Conservation (phyloP, 805 yeast genomes). For the Kuraishia hungarica region DNA sequence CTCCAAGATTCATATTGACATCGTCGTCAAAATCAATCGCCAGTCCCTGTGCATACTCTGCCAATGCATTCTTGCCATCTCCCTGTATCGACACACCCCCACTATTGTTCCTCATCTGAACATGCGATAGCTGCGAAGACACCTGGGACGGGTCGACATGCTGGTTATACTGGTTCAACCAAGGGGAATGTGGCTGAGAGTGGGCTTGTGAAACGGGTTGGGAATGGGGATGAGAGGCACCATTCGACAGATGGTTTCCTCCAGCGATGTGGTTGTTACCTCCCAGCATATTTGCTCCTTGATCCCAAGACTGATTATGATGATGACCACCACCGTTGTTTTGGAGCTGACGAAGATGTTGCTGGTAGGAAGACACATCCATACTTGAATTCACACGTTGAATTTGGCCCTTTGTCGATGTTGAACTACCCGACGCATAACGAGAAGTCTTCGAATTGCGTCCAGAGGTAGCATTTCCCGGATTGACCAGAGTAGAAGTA, state of each 20-base stretch:
- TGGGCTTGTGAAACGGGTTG: background rate
- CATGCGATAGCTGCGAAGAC: background rate
- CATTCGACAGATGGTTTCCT: background rate
- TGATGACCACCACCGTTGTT: background rate
- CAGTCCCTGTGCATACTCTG: constrained; percentile 9
- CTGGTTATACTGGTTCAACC: background rate
- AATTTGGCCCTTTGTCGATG: background rate
- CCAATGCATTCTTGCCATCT: constrained; percentile 5
- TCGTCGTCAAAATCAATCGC: constrained; percentile 6
- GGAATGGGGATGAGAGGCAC: background rate
- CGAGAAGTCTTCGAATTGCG: background rate
- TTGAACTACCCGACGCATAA: background rate
- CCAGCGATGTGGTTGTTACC: background rate
- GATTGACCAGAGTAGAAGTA: background rate
- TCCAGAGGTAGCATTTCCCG: background rate
- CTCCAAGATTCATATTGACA: constrained; percentile 1
- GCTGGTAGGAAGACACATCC: background rate
- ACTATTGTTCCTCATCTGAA: background rate
- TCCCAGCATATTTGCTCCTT: background rate
- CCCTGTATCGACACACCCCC: background rate
- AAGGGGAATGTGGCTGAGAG: background rate
- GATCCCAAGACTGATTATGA: background rate
- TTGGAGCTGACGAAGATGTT: background rate
- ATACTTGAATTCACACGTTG: background rate
- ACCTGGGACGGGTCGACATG: background rate